phyloP scores from a whole-genome alignment of 192 early-diverging fungal species.

The Backusella parvicylindrica region DNA sequence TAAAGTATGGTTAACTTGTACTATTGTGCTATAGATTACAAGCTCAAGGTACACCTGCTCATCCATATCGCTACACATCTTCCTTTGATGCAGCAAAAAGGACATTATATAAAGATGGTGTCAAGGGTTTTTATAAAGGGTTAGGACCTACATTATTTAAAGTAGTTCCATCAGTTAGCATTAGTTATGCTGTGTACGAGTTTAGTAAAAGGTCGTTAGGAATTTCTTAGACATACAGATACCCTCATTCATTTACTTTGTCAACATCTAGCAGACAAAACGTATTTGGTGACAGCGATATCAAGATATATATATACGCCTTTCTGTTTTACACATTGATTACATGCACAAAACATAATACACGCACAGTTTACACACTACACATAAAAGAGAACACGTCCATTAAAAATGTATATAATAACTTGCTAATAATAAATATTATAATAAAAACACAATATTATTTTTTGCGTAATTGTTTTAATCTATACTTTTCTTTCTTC shows the following conservation, averaged over 20 bases:
- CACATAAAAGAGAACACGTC: neutral
- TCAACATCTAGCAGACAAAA: neutral
- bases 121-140: slow-evolving; percentile 74
- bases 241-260: neutral
- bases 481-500: slow-evolving; percentile 32
- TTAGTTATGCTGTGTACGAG: slow-evolving; percentile 73
- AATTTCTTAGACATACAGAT: slow-evolving; percentile 33
- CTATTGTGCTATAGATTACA: slow-evolving; percentile 53
- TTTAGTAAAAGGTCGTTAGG: slow-evolving; percentile 44
- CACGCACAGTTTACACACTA: neutral
- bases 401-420: slow-evolving; percentile 2
- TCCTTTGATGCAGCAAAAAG: slow-evolving; percentile 59
- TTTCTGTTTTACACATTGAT: neutral
- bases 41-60: slow-evolving; percentile 74
- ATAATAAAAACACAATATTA: neutral
- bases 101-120: slow-evolving; percentile 58
- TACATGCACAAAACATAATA: neutral
- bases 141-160: slow-evolving; percentile 70
- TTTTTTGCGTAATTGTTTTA: slow-evolving; percentile 8
- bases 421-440: neutral
- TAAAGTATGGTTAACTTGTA: neutral
- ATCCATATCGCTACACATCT: slow-evolving; percentile 64
- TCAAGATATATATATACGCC: neutral
- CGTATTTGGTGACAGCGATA: neutral
- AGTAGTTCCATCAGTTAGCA: slow-evolving; percentile 73